Percentiles rank a stretch among this genome's conserved stretches.
Evolutionary conservation across 2,329 filamentous ascomycete genomes (phyloP).

Genomic region (Trichoderma atroviride): DNA sequence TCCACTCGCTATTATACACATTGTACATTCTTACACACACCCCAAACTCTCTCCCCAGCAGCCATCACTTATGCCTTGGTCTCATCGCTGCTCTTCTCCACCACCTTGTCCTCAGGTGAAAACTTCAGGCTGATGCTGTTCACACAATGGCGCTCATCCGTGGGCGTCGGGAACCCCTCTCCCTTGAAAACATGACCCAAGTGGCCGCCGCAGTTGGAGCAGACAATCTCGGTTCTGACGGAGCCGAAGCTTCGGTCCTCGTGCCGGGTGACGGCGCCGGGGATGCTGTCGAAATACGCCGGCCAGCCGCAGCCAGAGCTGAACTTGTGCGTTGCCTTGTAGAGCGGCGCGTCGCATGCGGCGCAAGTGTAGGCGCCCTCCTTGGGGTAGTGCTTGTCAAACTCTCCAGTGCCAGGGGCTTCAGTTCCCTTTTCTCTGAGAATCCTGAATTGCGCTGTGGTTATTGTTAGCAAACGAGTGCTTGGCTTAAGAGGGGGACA

Average conservation of each 20-base stretch:
- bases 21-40: not conserved
- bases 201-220: constrained; percentile 91
- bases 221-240: constrained; percentile 89
- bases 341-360: constrained; percentile 83
- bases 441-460: constrained; percentile 88
- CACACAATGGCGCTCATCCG: constrained; percentile 95
- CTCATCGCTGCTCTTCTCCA: constrained; percentile 39
- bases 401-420: constrained; percentile 74
- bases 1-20: not conserved
- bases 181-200: constrained; percentile 95
- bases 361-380: constrained; percentile 84
- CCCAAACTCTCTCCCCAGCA: not conserved
- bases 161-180: constrained; percentile 80
- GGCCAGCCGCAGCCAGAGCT: constrained; percentile 97
- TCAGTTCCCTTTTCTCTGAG: constrained; percentile 93
- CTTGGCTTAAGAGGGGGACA: not conserved
- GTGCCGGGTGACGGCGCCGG: constrained; percentile 83
- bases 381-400: constrained; percentile 80
- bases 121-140: constrained; percentile 93
- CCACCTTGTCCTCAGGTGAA: constrained; percentile 61
- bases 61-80: constrained; percentile 40
- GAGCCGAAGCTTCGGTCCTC: constrained; percentile 79
- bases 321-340: constrained; percentile 94
- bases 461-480: constrained; percentile 20
- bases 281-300: constrained; percentile 94